A percentile compares a stretch with the other conserved stretches of the same genome.
Conservation (phyloP, 2,329 filamentous ascomycete genomes). For the Colletotrichum limetticola region DNA sequence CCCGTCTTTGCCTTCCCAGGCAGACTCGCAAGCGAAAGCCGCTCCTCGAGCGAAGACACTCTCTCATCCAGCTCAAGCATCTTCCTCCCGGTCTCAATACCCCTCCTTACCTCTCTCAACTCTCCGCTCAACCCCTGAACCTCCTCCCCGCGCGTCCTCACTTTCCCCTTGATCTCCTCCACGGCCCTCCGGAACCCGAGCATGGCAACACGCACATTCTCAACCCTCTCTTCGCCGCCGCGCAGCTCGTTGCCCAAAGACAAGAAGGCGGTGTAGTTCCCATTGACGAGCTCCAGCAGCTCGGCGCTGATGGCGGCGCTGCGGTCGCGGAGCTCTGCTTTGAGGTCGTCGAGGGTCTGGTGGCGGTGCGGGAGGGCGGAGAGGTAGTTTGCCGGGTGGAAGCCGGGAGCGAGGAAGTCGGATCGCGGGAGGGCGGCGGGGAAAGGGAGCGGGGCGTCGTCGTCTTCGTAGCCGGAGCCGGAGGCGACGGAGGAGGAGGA, state of each 20-base stretch:
- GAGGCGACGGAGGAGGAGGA: constrained; percentile 48
- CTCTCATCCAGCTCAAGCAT: constrained; percentile 76
- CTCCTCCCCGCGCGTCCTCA: constrained; percentile 72
- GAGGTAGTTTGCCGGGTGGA: constrained; percentile 85
- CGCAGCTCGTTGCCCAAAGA: constrained; percentile 82
- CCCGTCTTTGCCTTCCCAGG: constrained; percentile 39
- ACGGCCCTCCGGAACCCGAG: constrained; percentile 87
- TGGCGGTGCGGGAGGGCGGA: constrained; percentile 85
- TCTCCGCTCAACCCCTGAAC: constrained; percentile 72
- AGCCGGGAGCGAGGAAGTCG: constrained; percentile 82
- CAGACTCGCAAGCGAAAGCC: constrained; percentile 64
- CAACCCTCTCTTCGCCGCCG: constrained; percentile 91
- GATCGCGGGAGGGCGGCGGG: constrained; percentile 83
- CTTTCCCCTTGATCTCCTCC: constrained; percentile 75
- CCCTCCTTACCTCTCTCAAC: constrained; percentile 69
- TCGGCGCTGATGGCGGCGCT: constrained; percentile 84
- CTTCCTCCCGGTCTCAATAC: constrained; percentile 70
- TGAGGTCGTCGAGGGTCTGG: constrained; percentile 94
- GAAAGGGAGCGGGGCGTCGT: constrained; percentile 84
- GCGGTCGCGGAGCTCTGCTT: constrained; percentile 84
- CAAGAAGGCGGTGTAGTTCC: constrained; percentile 93
- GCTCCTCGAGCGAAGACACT: constrained; percentile 70
- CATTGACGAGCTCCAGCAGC: constrained; percentile 92
- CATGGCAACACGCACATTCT: constrained; percentile 88
- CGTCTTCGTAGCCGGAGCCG: constrained; percentile 48